Conservation (phyloP, 257 asterid species). For the Eustoma russellianum region DNA sequence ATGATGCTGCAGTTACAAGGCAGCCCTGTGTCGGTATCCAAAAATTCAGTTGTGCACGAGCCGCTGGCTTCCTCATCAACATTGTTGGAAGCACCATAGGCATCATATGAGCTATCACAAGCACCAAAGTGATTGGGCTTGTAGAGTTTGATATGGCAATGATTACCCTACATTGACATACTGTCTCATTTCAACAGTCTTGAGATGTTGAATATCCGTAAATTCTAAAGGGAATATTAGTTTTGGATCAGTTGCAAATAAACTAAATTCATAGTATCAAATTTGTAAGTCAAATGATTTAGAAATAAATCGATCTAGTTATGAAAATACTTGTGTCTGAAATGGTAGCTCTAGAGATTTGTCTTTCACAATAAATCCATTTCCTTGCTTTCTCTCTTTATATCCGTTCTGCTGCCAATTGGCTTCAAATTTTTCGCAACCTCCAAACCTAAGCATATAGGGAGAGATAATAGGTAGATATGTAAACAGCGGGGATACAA, state of each 20-base stretch:
- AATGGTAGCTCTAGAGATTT: too few species aligned
- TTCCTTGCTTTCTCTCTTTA: too few species aligned
- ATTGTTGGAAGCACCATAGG: constrained; percentile 47
- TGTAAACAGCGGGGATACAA: too few species aligned
- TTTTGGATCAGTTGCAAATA: background rate
- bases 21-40: constrained; percentile 57
- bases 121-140: background rate
- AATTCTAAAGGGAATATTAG: background rate
- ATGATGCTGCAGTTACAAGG: constrained; percentile 82
- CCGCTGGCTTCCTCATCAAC: constrained; percentile 62
- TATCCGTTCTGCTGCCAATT: too few species aligned
- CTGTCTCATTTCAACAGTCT: background rate
- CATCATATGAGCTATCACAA: constrained; percentile 2
- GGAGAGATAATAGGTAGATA: too few species aligned
- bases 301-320: too few species aligned
- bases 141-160: background rate
- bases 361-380: too few species aligned
- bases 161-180: background rate
- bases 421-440: too few species aligned
- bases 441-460: too few species aligned
- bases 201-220: constrained; percentile 1
- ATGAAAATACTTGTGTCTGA: too few species aligned
- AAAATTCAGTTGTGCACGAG: constrained; percentile 80
- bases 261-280: too few species aligned
- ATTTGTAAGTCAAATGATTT: too few species aligned